Evolutionary conservation across 163 green algal genomes (phyloP), one percentile per base, ranked within the genome.

Genomic region (Chlorella variabilis): DNA sequence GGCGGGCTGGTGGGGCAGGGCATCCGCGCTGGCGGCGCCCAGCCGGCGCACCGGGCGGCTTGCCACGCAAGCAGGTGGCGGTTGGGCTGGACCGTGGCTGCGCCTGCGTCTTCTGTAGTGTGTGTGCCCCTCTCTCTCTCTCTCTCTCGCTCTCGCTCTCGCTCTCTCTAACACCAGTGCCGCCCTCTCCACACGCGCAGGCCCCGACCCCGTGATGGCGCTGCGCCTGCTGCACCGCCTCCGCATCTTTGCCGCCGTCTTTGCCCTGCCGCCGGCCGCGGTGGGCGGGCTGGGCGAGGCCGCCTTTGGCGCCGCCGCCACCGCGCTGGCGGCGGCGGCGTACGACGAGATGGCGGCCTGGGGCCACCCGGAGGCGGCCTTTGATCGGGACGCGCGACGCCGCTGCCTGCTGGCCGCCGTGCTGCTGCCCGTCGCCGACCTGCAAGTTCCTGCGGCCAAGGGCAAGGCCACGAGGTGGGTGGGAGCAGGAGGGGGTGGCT

Each of bases 171-270:
- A n/a, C n/a, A n/a, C n/a, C n/a, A n/a, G n/a, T n/a, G n/a, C n/a
- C n/a, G n/a, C n/a, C n/a, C n/a, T n/a, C n/a, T n/a, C 45, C 2
- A 33, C 71, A 23, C 54, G 0, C 31, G 17, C 90, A 95, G 93
- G 93, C 31, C 81, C 87, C 13, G 74, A 84, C 17, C 90, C 93
- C 0, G 78, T 94, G 8, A 85, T 73, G 34, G 89, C 93, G 0
- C 75, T 96, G 41, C 78, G 77, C 62, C 70, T 93, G 79, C 89
- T 97, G 31, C 75, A 93, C n/a, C 87, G 85, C 6, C 87, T 96
- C 69, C 77, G 77, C 21, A 87, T 96, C 38, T 94, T 97, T 54
- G 23, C 87, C 23, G 81, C 87, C 21, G 93, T 96, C 11, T 96
- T 96, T 65, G 81, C 79, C 13, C 77, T 89, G 38, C 87, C 90